Evolutionary conservation across 257 asterid species (phyloP), one percentile per base, ranked within the genome.

Genomic region (Ballota nigra): DNA sequence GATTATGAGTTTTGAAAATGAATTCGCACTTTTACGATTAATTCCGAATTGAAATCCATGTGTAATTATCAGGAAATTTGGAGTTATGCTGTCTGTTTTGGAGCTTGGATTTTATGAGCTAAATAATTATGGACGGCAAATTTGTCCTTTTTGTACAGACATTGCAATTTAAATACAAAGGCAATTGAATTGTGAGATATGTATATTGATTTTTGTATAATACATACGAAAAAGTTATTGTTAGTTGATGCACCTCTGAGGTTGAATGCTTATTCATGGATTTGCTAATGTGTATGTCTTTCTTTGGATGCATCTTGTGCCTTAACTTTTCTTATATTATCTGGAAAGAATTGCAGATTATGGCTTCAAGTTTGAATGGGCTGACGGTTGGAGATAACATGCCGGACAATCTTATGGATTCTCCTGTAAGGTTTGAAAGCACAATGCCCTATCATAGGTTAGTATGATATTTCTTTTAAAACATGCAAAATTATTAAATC

Each of bases 301-400:
- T 52, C 51, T 22, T 33, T 65, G 31, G 61, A 33, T 19, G 75
- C 55, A 69, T 65, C 11, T 53, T 40, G 40, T 66, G 24, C 56
- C 38, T 6, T 55, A 40, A 18, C 24, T 70, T 33, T 26, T n/a
- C 63, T 59, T 36, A 31, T 66, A 23, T 43, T 13, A 56, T 41
- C 56, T 56, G 13, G 43, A 36, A 23, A 36, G 56, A 60, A 64
- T 19, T 86, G 86, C 94, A 95, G 98, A 88, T 95, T 60, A 92
- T 92, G 99, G 98, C 99, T 15, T 92, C 98, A 61, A 95, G 99
- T 78, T 84, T 95, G 88, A 95, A 95, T 66, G 96, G 99, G 69
- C 78, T 95, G 69, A 86, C 97, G 7, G 97, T 95, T 56, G 98
- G 90, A 65, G 98, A 95, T 72, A 67, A 85, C 29, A 59, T 92